These are phyloP conservation scores for Ceratobasidium sp. DNA, from an alignment of 1,284 basidiomycete genomes.

Conservation along the genomic window DNA sequence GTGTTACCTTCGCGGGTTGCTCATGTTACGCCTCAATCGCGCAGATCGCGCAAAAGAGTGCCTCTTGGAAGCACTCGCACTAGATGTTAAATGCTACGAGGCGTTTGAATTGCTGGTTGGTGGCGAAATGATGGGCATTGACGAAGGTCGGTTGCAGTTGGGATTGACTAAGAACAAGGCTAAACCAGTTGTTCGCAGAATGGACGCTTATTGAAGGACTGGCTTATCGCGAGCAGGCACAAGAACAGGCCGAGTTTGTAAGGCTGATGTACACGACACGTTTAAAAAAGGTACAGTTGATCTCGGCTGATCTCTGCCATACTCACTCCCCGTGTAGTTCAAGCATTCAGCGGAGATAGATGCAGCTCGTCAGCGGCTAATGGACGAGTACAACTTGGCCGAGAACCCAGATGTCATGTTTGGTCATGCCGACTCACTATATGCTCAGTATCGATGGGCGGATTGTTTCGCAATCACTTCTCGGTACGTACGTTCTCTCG, in stretches of 20 bases:
- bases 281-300: constrained; percentile 70
- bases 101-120: constrained; percentile 90
- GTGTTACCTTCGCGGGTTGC: constrained; percentile 89
- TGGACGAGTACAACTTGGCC: constrained; percentile 77
- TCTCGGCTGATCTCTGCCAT: constrained; percentile 13
- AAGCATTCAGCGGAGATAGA: constrained; percentile 84
- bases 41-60: constrained; percentile 88
- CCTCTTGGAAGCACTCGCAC: constrained; percentile 91
- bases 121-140: constrained; percentile 90
- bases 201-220: constrained; percentile 94
- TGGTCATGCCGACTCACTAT: constrained; percentile 90
- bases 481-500: constrained; percentile 57
- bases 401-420: constrained; percentile 93
- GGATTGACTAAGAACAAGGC: constrained; percentile 41
- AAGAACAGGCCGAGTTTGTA: constrained; percentile 88
- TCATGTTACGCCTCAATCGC: constrained; percentile 93
- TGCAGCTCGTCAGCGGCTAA: constrained; percentile 72
- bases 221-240: constrained; percentile 81
- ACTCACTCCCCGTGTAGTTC: constrained; percentile 53
- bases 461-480: constrained; percentile 92
- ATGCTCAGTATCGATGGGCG: constrained; percentile 87
- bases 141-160: constrained; percentile 69
- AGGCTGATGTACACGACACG: constrained; percentile 90
- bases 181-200: constrained; percentile 59
- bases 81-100: constrained; percentile 98